These are phyloP conservation scores for Pseudozyma hubeiensis DNA, from an alignment of 1,284 basidiomycete species.

Conservation along the genomic window DNA sequence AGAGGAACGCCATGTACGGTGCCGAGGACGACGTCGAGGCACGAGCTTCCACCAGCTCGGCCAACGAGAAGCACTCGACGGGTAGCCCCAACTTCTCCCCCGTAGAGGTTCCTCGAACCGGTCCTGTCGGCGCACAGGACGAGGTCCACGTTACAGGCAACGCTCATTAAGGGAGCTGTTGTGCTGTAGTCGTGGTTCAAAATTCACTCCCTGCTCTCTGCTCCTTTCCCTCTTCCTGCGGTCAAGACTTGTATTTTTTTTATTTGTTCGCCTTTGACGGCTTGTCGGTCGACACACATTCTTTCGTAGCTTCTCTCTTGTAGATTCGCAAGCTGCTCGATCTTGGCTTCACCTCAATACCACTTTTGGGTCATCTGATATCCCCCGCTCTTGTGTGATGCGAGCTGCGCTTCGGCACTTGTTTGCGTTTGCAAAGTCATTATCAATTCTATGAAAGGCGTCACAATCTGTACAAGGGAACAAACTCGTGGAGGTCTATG, in stretches of 20 bases:
- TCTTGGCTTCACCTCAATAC: not conserved
- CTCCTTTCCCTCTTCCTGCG: not conserved
- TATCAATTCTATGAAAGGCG: conserved; percentile 3
- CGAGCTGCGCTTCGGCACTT: not conserved
- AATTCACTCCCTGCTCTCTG: not conserved
- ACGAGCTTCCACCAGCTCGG: conserved; percentile 22
- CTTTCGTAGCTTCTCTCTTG: no score
- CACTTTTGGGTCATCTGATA: not conserved
- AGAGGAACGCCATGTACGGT: conserved; percentile 51
- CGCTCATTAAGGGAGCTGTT: conserved; percentile 6
- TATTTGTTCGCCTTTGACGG: not conserved
- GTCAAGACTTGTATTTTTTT: not conserved
- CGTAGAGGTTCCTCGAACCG: conserved; percentile 20
- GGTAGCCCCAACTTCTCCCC: conserved; percentile 32
- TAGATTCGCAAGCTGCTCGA: not conserved
- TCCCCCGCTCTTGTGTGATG: not conserved
- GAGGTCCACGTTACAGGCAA: conserved; percentile 14
- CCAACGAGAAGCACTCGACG: conserved; percentile 42
- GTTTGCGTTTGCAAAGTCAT: not conserved
- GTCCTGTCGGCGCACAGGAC: conserved; percentile 11
- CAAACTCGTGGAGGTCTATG: conserved; percentile 4
- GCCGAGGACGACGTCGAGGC: conserved; percentile 46
- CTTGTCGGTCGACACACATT: not conserved
- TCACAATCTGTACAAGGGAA: no score
- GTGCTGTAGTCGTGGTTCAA: not conserved